Evolutionary conservation across 495 filamentous ascomycete species (phyloP), one percentile per base, ranked within the genome.

Genomic region (Penicillium turbatum): DNA sequence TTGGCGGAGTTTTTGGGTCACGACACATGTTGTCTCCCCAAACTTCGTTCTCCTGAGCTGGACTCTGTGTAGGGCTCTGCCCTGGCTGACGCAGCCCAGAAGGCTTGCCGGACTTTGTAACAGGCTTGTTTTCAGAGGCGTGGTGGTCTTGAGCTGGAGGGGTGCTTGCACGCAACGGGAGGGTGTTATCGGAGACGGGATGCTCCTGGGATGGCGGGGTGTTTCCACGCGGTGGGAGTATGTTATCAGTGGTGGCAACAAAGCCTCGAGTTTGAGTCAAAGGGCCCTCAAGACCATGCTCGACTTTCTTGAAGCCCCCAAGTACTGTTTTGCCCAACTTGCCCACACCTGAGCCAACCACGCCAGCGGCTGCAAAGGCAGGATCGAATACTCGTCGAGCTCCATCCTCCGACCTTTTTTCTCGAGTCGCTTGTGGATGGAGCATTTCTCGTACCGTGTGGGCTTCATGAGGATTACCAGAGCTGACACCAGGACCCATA

Each of bases 391-490:
- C 61, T 9, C 53, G 36, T 34, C 57, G 54, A 43, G 54, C 54
- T 31, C 47, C 30, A 34, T 71, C 66, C n/a, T 56, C 63, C 12
- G 67, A 69, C 32, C 35, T 68, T 36, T 63, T 62, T 61, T 56
- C 16, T 42, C 52, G 53, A 57, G 60, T 53, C 48, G 55, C 36
- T 61, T 65, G 31, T 43, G 44, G 6, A 17, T 78, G 75, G 26
- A 90, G 67, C n/a, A 80, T 78, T 41, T 90, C 86, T 13, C 77
- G 76, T 9, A 93, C 63, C 4, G 83, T 86, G 50, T 92, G 88
- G 2, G 82, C 86, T 57, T 93, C 81, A 54, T 95, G 86, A 52
- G 89, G 88, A 54, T 92, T 79, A 46, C 90, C 92, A n/a, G 87
- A 84, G 62, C 85, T 93, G 52, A 92, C 65, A 51, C 95, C 95